Base-by-base conservation (phyloP, 768 basidiomycete genomes). In the Boletus barrowsii region DNA sequence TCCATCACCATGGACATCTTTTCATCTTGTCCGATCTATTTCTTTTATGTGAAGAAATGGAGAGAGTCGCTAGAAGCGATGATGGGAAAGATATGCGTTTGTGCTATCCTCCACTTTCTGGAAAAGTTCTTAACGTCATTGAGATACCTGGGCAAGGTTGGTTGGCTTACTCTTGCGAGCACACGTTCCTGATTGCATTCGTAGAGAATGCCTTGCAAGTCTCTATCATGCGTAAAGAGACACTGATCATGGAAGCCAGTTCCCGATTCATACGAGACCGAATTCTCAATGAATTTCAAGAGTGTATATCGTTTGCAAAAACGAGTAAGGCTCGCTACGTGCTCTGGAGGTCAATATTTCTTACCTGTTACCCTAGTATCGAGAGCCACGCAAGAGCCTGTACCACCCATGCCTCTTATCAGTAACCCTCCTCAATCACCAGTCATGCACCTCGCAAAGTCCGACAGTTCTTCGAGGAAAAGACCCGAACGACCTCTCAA, bases 1-100 rank as follows among this genome's bases (percentile, higher is more conserved):
- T 84, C n/a, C 90, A 94, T 66, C 78, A 67, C 14, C 78, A 77
- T n/a, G 93, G 88, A 3, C 89, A 91, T 64, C 72, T 98, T 45
- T 91, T 90, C 70, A 79, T 99, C 47, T 79, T 98, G 52, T 95
- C 94, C 15, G 97, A 99, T 68, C 74, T 99, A 18, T 93, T 98
- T 70, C 76, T 99, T 50, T 72, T 98, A 29, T 93, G 91, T 62
- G 95, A 98, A 69, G 80, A 84, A 63, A 92, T 96, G 82, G 79
- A 96, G 55, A 78, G 75, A 51, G 71, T 73, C 37, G 72, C 76
- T 26, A 62, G 70, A 55, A 77, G 74, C 13, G 71, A 75, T 32
- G 81, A 83, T 54, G 83, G 83, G 11, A 79, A 86, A 6, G 93
- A 97, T 65, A 88, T 96, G 86, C 91, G 86, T 84, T 76, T 99